These are phyloP conservation scores for Neurospora sp. DNA, from an alignment of 495 filamentous ascomycete species.

Conservation along the genomic window DNA sequence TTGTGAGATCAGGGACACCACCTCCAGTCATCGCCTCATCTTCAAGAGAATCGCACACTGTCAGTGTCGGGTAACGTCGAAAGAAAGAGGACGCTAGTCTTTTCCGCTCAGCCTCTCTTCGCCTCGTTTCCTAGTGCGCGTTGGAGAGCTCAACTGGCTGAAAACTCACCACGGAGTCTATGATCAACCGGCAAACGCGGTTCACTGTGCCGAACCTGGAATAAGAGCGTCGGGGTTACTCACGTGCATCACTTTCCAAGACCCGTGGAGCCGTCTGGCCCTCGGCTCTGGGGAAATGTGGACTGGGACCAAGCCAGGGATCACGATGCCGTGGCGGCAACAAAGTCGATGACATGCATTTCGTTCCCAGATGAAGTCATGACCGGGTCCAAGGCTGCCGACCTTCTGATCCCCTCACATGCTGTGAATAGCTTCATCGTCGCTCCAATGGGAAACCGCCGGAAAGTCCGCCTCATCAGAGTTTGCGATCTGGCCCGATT, in stretches of 20 bases:
- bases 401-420: background rate
- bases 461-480: background rate
- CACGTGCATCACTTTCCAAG: background rate
- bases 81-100: background rate
- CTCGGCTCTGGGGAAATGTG: background rate
- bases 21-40: background rate
- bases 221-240: background rate
- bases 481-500: background rate
- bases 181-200: background rate
- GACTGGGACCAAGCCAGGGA: background rate
- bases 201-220: background rate
- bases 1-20: background rate
- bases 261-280: background rate
- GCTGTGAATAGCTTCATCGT: slow-evolving; percentile 8
- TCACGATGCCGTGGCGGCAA: background rate
- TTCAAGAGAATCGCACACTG: background rate
- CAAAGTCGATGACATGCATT: background rate
- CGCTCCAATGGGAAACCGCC: background rate
- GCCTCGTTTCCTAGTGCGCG: background rate
- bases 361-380: background rate
- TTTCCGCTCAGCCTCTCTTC: background rate
- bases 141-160: background rate
- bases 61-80: background rate
- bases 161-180: background rate
- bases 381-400: background rate